Evolutionary conservation across 2,329 filamentous ascomycete species (phyloP).

Genomic region (Biscogniauxia marginata): DNA sequence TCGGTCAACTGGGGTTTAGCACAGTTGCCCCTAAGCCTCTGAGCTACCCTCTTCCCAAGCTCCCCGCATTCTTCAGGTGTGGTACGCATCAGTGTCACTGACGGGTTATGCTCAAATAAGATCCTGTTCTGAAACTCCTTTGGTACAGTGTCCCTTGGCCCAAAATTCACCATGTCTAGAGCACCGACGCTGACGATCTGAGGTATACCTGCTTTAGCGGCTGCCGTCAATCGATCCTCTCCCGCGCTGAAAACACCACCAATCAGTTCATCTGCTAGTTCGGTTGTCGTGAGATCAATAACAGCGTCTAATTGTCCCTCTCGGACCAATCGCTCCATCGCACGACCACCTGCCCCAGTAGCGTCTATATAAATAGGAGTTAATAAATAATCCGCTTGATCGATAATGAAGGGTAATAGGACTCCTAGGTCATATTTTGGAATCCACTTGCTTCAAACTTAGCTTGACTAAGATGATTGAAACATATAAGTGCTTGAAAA

Average conservation of each 20-base stretch:
- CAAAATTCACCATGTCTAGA: slow-evolving; percentile 45
- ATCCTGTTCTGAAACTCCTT: slow-evolving; percentile 49
- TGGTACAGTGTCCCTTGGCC: slow-evolving; percentile 38
- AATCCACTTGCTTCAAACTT: no score
- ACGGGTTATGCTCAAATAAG: slow-evolving; percentile 64
- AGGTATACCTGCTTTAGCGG: slow-evolving; percentile 56
- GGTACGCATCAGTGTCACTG: slow-evolving; percentile 66
- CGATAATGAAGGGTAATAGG: no score
- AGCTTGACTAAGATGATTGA: no score
- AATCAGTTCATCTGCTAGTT: slow-evolving; percentile 62
- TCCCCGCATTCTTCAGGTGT: slow-evolving; percentile 53
- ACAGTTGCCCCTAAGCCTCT: slow-evolving; percentile 46
- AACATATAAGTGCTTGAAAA: not conserved
- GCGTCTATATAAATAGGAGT: slow-evolving; percentile 41
- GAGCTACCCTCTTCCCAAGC: slow-evolving; percentile 56
- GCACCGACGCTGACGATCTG: slow-evolving; percentile 50
- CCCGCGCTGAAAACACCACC: slow-evolving; percentile 65
- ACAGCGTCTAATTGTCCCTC: slow-evolving; percentile 62
- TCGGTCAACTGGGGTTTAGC: slow-evolving; percentile 43
- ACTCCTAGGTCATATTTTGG: no score
- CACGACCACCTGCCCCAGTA: slow-evolving; percentile 65
- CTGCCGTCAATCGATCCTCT: slow-evolving; percentile 54
- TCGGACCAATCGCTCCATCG: slow-evolving; percentile 64
- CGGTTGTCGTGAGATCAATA: slow-evolving; percentile 70
- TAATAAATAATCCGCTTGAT: no score